Conservation (phyloP, 129 eudicot species). For the Artemisia tridentata region DNA sequence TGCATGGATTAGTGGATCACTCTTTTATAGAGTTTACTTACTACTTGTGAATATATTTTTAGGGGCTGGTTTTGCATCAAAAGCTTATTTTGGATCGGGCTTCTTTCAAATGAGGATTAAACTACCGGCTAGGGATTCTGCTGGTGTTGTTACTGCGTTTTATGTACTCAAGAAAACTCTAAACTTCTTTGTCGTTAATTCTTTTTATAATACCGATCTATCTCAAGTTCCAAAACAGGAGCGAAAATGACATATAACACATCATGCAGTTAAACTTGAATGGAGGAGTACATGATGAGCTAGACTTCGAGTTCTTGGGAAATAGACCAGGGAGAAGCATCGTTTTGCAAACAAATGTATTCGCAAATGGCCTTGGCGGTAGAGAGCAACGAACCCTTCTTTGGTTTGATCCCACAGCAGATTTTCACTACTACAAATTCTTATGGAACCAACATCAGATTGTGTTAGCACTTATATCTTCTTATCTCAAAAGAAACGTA, state of each 20-base stretch:
- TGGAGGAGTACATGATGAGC: slow-evolving; percentile 50
- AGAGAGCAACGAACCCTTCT: slow-evolving; percentile 71
- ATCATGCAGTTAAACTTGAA: slow-evolving; percentile 46
- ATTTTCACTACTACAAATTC: slow-evolving; percentile 64
- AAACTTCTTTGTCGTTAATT: neutral
- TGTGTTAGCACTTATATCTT: slow-evolving; percentile 49
- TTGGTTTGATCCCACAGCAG: slow-evolving; percentile 79
- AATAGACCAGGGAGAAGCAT: slow-evolving; percentile 57
- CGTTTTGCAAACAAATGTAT: slow-evolving; percentile 67
- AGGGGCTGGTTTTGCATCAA: slow-evolving; percentile 84
- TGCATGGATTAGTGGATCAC: neutral
- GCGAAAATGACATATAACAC: neutral
- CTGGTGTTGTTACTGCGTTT: slow-evolving; percentile 77
- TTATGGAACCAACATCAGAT: slow-evolving; percentile 74
- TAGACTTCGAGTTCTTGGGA: slow-evolving; percentile 88
- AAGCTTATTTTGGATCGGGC: slow-evolving; percentile 64
- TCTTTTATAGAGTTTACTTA: neutral
- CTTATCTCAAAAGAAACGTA: neutral
- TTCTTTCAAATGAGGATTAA: slow-evolving; percentile 71
- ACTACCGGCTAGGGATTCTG: slow-evolving; percentile 51
- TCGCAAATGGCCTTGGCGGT: slow-evolving; percentile 52
- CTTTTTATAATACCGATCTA: neutral
- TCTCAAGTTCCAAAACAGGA: too few species aligned
- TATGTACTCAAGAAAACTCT: slow-evolving; percentile 38
- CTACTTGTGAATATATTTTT: neutral